Evolutionary conservation across 1,284 basidiomycete species (phyloP), one percentile per base, ranked within the genome.

Genomic region (Ganoderma resinaceum): DNA sequence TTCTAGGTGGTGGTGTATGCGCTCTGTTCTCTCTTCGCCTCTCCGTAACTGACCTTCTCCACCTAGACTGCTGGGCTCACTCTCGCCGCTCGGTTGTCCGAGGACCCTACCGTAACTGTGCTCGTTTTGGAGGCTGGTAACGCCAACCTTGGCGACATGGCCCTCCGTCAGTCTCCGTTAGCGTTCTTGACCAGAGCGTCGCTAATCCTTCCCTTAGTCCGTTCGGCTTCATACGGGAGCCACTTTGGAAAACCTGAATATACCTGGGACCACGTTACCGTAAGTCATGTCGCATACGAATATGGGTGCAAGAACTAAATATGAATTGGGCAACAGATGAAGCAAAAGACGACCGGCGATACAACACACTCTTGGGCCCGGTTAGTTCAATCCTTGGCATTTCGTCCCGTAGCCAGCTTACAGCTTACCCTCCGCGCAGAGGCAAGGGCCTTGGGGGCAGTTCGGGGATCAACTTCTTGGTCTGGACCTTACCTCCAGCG

Each of bases 31-130:
- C 14, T 23, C 40, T 58, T 42, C 38, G 40, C 8, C 6, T 42
- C 33, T 20, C 23, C 23, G 8, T 18, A 26, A 16, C 49, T 64
- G 11, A 63, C 52, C 31, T 20, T 12, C 18, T 49, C 0, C 20
- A 5, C 9, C 6, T 55, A 76, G 78, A 78, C 86, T 5, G 82
- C 83, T 0, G 87, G 87, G 7, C 76, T 85, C 11, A 83, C 83
- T 0, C 77, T 88, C 2, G 87, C 86, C 14, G 80, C 78, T 23
- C 79, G 86, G 5, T 77, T 89, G 23, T 78, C 79, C 1, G 85
- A 86, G 63, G 82, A 87, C 66, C 75, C 82, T 0, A 67, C 73
- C 53, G 76, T 76, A 33, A 78, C 81, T 7, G 80, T 81, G 6
- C 72, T 79, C 57, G 74, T 82, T 61, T 70, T 81, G 12, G 80